Evolutionary conservation across 306 rosid species (phyloP).

Genomic region (Malus asiatica): DNA sequence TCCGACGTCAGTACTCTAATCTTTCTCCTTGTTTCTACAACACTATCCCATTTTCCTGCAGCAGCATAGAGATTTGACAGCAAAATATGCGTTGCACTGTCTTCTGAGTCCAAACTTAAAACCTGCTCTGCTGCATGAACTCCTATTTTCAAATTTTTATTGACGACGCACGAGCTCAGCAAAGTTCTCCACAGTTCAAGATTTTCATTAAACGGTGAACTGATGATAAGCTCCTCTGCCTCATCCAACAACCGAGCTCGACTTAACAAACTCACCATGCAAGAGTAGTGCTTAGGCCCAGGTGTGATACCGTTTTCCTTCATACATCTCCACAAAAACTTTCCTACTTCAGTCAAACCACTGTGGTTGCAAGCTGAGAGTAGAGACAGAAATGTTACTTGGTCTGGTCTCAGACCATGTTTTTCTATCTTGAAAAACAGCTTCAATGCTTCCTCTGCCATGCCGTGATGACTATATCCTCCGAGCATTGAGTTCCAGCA

Average conservation of each 20-base stretch:
- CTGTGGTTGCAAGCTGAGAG: conserved; percentile 75
- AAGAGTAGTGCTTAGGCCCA: conserved; percentile 80
- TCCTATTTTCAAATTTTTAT: conserved; percentile 58
- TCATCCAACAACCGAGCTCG: conserved; percentile 60
- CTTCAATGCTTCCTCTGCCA: conserved; percentile 52
- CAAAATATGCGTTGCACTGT: conserved; percentile 62
- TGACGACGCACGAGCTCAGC: conserved; percentile 61
- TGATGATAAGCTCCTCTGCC: conserved; percentile 50
- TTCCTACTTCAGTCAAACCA: conserved; percentile 48
- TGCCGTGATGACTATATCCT: conserved; percentile 83
- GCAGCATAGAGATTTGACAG: conserved; percentile 75
- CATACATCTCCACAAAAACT: conserved; percentile 62
- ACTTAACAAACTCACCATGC: conserved; percentile 73
- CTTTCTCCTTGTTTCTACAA: conserved; percentile 57
- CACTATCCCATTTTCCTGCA: conserved; percentile 52
- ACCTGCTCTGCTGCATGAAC: conserved; percentile 62
- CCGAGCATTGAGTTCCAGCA: conserved; percentile 92
- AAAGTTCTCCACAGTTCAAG: conserved; percentile 74
- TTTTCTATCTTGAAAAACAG: conserved; percentile 41
- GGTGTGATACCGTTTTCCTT: conserved; percentile 45
- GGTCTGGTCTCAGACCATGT: conserved; percentile 52
- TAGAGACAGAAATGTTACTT: conserved; percentile 65
- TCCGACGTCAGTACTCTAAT: conserved; percentile 38
- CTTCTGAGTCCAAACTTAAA: conserved; percentile 48
- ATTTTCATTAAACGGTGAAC: conserved; percentile 50